Base-by-base conservation (phyloP, 495 filamentous ascomycete species). In the Xylaria acuta region DNA sequence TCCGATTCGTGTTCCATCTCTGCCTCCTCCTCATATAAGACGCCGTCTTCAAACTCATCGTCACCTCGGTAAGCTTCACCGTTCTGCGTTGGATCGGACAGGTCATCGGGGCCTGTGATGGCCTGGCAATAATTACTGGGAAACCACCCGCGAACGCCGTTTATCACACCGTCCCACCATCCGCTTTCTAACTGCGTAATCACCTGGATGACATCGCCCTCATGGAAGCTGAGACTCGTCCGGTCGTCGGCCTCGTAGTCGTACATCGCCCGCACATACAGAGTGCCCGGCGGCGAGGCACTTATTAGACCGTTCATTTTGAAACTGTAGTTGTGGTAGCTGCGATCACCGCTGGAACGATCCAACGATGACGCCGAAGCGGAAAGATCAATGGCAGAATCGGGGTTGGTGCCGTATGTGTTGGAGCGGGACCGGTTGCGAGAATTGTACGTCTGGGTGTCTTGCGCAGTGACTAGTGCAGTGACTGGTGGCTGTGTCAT, bases 121-220 rank as follows among this genome's bases (percentile, higher is more conserved):
- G 96, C 88, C 67, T 91, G 88, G 82, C 96, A 98, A 83, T 99
- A 99, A 80, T 99, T 99, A 86, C 96, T 98, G 9, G 96, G 96
- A 83, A 99, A 99, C 96, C 96, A 99, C 68, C 96, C 96, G 74
- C 96, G 90, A 70, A 95, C 90, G 58, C 92, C 94, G 72, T 95
- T 92, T 78, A 98, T 95, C 49, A 98, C 93, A 12, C 96, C 96
- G 83, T 99, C 96, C 96, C 96, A 99, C 96, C 96, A 99, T 11
- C 96, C 96, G 73, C 94, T 98, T 76, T 98, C 97, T 53, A 99
- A 86, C 81, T 97, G 95, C 69, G 97, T 99, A 71, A 99, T 92
- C 75, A 99, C 96, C 83, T 98, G 94, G 72, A 99, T 98, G 70
- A 97, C 90, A 79, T 98, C 96, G 72, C 97, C 97, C 76, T 95